Base-by-base conservation (phyloP, 176 grass and related monocot genomes). In the Oryza longistaminata region DNA sequence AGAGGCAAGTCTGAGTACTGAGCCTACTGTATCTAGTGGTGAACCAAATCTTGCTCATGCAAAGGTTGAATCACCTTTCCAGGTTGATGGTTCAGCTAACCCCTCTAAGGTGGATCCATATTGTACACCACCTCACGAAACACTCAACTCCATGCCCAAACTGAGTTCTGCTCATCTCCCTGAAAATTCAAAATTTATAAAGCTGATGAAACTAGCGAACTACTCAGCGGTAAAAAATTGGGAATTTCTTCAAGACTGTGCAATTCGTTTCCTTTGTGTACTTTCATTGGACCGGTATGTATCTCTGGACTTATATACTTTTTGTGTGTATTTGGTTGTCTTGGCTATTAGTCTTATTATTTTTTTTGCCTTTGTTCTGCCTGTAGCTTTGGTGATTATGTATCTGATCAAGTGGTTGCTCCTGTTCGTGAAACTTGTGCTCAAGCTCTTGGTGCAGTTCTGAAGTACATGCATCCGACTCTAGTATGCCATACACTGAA, bases 361-460 rank as follows among this genome's bases (percentile, higher is more conserved):
- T 82, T 78, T 25, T 85, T 75, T 35, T 53, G 9, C n/a, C 71
- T 83, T 83, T 77, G 6, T 89, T 84, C 79, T 85, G 19, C 55
- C 85, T 46, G 64, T 55, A 99, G 96, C 70, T 99, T 99, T 92
- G 96, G 93, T 69, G 96, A 99, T 83, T 99, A 99, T 89, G 96
- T 99, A 82, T 99, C 96, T 58, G 96, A 99, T 87, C 93, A 99
- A 88, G 96, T 99, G 88, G 96, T 99, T 71, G 91, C 96, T 52
- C 96, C 96, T 85, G 96, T 96, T 76, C 91, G 93, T 84, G 96
- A 99, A 90, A 99, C 93, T 25, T 99, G 96, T 49, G 91, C 96
- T 85, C 96, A 99, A 94, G 93, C 96, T 68, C 91, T 99, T 90
- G 96, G 96, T 84, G 93, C 91, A 79, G 91, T 96, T 79, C 88